These are phyloP conservation scores for Epichloe glyceriae DNA, from an alignment of 2,329 filamentous ascomycete genomes.

Conservation along the genomic window DNA sequence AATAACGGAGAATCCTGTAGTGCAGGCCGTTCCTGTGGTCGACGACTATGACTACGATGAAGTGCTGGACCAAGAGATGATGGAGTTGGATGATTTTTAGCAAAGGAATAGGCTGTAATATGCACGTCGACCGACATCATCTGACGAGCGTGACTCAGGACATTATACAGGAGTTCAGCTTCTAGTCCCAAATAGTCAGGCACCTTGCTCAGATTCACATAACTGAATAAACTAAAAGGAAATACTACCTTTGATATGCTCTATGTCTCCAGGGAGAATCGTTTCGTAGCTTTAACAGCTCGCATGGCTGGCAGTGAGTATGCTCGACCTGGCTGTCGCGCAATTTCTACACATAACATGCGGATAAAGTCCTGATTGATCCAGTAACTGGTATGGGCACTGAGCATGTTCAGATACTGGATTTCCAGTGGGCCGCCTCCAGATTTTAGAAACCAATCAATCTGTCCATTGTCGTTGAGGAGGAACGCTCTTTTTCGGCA, in stretches of 20 bases:
- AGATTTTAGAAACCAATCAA: constrained; percentile 78
- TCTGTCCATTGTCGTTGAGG: constrained; percentile 91
- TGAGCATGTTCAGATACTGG: constrained; percentile 94
- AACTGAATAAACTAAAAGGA: no score
- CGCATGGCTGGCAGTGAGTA: constrained; percentile 44
- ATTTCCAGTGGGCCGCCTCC: constrained; percentile 82
- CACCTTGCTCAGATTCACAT: neutral
- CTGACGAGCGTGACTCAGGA: neutral
- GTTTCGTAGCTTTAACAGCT: constrained; percentile 40
- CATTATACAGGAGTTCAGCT: neutral
- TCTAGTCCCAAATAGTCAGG: neutral
- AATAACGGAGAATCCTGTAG: constrained; percentile 15
- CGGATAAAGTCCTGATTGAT: constrained; percentile 74
- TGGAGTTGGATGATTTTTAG: constrained; percentile 33
- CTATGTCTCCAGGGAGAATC: constrained; percentile 12
- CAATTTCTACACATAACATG: constrained; percentile 79
- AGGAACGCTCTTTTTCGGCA: constrained; percentile 75
- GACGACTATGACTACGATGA: constrained; percentile 40
- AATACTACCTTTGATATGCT: neutral
- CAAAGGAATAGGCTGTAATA: neutral
- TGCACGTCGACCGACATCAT: neutral
- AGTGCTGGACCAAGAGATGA: constrained; percentile 41
- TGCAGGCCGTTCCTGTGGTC: constrained; percentile 6
- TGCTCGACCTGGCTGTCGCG: constrained; percentile 55
- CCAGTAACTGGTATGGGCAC: constrained; percentile 94